Evolutionary conservation across 1,284 basidiomycete species (phyloP), one percentile per base, ranked within the genome.

Genomic region (Puccinia coronata): DNA sequence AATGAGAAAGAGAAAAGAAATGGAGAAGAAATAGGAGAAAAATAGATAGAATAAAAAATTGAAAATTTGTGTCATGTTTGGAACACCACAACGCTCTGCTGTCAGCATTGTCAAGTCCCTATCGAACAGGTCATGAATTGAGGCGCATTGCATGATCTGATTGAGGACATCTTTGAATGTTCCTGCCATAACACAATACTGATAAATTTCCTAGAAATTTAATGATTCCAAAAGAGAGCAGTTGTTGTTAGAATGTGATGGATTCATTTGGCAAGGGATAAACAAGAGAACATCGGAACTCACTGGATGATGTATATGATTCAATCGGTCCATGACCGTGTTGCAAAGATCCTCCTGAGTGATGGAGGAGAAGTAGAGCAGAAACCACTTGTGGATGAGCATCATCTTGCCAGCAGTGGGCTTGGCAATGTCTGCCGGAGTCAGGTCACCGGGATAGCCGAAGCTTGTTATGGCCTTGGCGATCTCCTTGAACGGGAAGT

Each of bases 61-160:
- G n/a, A n/a, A n/a, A n/a, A n/a, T n/a, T n/a, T n/a, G n/a, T n/a
- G n/a, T n/a, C n/a, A n/a, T n/a, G n/a, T n/a, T n/a, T n/a, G n/a
- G n/a, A n/a, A n/a, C n/a, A n/a, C n/a, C n/a, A n/a, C n/a, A n/a
- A n/a, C n/a, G n/a, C n/a, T 79, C 76, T 23, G 76, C n/a, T 36
- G 61, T 51, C 3, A 65, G 76, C 18, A 34, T 12, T 11, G 57
- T 23, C 41, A 79, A 39, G 39, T 79, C 76, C 20, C 63, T 36
- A 70, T 79, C 76, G n/a, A 65, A 70, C 28, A 79, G 70, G 53
- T 79, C 76, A 25, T 79, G 28, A 11, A 79, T 79, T 23, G 76
- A 65, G 55, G 76, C 76, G 39, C 76, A 79, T 39, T 28, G 53
- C 76, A 79, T 79, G 65, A 79, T 39, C 49, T 79, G 76, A 0